These are phyloP conservation scores for Rhodosporidiobolus sp. DNA, from an alignment of 768 basidiomycete genomes.

Conservation along the genomic window DNA sequence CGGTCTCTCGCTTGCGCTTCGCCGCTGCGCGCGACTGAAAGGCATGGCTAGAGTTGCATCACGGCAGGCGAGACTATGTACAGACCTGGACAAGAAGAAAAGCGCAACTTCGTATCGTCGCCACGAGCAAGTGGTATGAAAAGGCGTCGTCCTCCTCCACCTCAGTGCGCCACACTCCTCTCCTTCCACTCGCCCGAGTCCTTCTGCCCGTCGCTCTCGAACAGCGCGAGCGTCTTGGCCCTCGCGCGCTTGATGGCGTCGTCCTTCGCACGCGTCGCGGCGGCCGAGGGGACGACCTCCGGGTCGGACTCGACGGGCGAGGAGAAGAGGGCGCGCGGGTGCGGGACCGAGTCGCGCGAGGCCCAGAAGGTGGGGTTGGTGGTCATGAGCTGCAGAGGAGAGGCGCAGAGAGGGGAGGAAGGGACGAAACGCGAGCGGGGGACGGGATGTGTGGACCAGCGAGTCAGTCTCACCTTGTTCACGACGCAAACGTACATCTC, in stretches of 20 bases:
- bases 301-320: not conserved
- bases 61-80: not conserved
- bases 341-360: not conserved
- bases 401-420: not conserved
- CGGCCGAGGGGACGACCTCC: not conserved
- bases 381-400: not conserved
- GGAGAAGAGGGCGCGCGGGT: constrained; percentile 22
- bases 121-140: not conserved
- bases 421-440: not conserved
- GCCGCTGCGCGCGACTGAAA: too few relatives aligned
- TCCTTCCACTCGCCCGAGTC: constrained; percentile 57
- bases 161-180: constrained; percentile 45
- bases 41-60: not conserved
- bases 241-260: constrained; percentile 76
- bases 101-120: too few relatives aligned
- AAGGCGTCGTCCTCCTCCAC: not conserved
- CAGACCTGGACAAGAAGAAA: not conserved
- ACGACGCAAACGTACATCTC: too few relatives aligned
- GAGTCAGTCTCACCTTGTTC: too few relatives aligned
- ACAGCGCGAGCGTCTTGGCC: constrained; percentile 65
- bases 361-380: constrained; percentile 14
- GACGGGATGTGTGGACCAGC: too few relatives aligned
- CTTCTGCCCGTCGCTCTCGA: constrained; percentile 5
- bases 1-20: not conserved
- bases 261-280: constrained; percentile 60